Base-by-base conservation (phyloP, 495 filamentous ascomycete species). In the Aspergillus avenaceus region DNA sequence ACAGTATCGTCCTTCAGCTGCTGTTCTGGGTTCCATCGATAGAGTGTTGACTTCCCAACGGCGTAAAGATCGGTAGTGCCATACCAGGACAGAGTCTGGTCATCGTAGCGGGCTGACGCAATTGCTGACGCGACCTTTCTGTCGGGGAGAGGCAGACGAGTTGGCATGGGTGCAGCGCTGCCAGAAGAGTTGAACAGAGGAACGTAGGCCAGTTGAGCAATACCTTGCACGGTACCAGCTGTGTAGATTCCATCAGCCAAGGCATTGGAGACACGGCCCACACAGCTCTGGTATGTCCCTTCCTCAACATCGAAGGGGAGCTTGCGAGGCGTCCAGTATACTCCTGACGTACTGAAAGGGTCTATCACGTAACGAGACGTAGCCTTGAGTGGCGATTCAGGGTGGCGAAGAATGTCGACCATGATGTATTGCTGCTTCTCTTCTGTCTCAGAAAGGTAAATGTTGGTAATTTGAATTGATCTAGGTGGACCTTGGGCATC, bases 171-270 rank as follows among this genome's bases (percentile, higher is more conserved):
- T 11, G 47, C 24, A 12, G 24, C 38, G 3, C 19, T 9, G 8
- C 47, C 47, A 23, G 27, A 49, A 19, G 18, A 14, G 34, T 49
- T 49, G 12, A 49, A n/a, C n/a, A 49, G 29, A 1, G 47, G 47
- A 6, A 19, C 34, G 12, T 49, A 49, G 0, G 42, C 37, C 8
- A 49, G 27, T 16, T 49, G 47, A 5, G 47, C 23, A 2, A 2
- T 1, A 1, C 32, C 50, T 13, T 13, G 32, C 1, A 7, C 24
- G 7, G 11, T 34, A 1, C 50, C 50, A 4, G 43, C 21, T 0
- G 41, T 52, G 23, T 52, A 52, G 23, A 52, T 40, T n/a, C 50
- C 50, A 32, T 52, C 50, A 2, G 22, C 32, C 4, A 8, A 23
- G 1, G 9, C 24, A 2, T 21, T 26, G 6, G 4, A 21, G 4